Conservation (phyloP, 768 basidiomycete species). For the Phaeotremella fagi region DNA sequence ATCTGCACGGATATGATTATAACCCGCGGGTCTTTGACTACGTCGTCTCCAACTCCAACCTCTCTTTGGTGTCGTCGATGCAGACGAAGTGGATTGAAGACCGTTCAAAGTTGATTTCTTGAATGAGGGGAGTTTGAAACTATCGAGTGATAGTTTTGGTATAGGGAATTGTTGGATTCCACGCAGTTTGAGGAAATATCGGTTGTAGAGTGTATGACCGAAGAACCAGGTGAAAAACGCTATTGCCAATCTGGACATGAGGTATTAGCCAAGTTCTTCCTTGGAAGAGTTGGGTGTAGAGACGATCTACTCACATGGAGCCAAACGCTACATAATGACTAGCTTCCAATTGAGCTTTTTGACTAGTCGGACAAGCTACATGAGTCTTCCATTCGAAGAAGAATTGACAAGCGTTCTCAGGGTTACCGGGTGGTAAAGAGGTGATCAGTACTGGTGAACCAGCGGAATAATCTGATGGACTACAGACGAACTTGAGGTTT, state of each 20-base stretch:
- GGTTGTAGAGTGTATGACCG: slow-evolving; percentile 70
- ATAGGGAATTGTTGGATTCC: slow-evolving; percentile 71
- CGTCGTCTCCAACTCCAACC: slow-evolving; percentile 25
- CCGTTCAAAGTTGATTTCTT: background rate
- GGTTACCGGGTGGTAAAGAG: slow-evolving; percentile 57
- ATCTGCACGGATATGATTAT: slow-evolving; percentile 36
- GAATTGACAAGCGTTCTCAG: slow-evolving; percentile 70
- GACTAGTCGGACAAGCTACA: slow-evolving; percentile 71
- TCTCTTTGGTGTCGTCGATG: background rate
- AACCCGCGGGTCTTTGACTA: slow-evolving; percentile 21
- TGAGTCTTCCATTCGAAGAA: slow-evolving; percentile 79
- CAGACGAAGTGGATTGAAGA: background rate
- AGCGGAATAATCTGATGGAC: slow-evolving; percentile 58
- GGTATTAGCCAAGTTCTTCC: no score
- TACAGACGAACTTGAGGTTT: slow-evolving; percentile 65
- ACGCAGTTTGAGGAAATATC: slow-evolving; percentile 64
- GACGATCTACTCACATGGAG: slow-evolving; percentile 61
- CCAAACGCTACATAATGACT: slow-evolving; percentile 58
- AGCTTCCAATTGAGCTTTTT: slow-evolving; percentile 51
- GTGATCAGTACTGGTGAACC: slow-evolving; percentile 60
- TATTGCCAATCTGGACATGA: slow-evolving; percentile 54
- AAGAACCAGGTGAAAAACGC: slow-evolving; percentile 63
- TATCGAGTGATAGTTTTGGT: slow-evolving; percentile 22
- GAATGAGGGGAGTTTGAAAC: slow-evolving; percentile 4
- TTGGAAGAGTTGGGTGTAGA: no score